These are phyloP conservation scores for Amesomyces nigricolor DNA, from an alignment of 2,329 filamentous ascomycete genomes.

Conservation along the genomic window DNA sequence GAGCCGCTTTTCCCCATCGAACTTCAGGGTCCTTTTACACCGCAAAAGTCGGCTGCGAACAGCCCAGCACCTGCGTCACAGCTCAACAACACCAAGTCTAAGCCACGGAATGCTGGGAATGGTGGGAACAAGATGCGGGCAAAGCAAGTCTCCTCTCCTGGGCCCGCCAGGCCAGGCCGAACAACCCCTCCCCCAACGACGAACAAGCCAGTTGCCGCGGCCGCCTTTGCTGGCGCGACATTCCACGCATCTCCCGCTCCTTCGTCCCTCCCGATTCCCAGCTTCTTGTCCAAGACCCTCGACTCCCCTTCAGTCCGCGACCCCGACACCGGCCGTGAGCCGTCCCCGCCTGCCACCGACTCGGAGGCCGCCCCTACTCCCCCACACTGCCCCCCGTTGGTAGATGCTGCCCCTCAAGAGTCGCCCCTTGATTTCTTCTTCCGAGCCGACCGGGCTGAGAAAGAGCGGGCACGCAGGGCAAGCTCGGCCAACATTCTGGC, in stretches of 20 bases:
- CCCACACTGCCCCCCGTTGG: constrained; percentile 32
- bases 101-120: constrained; percentile 27
- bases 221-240: constrained; percentile 83
- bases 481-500: constrained; percentile 44
- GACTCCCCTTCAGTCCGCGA: constrained; percentile 52
- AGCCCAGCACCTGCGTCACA: constrained; percentile 31
- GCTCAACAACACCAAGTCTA: constrained; percentile 32
- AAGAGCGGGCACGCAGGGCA: constrained; percentile 52
- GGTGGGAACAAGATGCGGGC: constrained; percentile 26
- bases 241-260: constrained; percentile 94
- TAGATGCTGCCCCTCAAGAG: constrained; percentile 42
- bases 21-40: constrained; percentile 37
- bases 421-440: constrained; percentile 90
- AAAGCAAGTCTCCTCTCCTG: constrained; percentile 38
- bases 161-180: constrained; percentile 36
- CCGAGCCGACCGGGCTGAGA: constrained; percentile 76
- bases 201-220: constrained; percentile 42
- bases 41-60: constrained; percentile 38
- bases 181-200: constrained; percentile 41
- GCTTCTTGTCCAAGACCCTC: constrained; percentile 71
- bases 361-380: constrained; percentile 43
- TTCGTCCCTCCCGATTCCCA: constrained; percentile 83
- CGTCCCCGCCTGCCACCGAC: constrained; percentile 49
- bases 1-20: constrained; percentile 35
- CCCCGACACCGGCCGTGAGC: constrained; percentile 38